A percentile compares a stretch with the other conserved stretches of the same genome.
These are phyloP conservation scores for Wickerhamomyces rabaulensis DNA, from an alignment of 805 yeast genomes.

Conservation along the genomic window DNA sequence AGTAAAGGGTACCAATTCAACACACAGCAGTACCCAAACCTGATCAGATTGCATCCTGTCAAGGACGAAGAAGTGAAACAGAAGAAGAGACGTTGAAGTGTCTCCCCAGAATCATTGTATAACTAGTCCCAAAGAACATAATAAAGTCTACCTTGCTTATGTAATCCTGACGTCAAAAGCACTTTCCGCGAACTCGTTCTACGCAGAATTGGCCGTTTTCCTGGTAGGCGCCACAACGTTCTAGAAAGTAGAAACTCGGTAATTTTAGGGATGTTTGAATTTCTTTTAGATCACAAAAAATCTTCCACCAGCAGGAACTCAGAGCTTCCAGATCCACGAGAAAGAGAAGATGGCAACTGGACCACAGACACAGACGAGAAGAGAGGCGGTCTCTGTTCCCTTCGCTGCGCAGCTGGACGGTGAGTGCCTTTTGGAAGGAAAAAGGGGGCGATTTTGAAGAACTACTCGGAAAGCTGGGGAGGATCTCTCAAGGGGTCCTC, in stretches of 20 bases:
- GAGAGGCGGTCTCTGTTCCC: constrained; percentile 8
- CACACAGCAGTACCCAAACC: constrained; percentile 67
- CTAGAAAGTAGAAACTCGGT: not conserved
- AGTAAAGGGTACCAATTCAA: constrained; percentile 81
- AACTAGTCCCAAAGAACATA: no score
- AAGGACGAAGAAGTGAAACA: constrained; percentile 80
- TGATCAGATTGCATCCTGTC: constrained; percentile 76
- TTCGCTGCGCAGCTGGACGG: constrained; percentile 16
- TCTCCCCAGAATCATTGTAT: no score
- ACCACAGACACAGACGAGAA: not conserved
- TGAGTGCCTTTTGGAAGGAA: constrained; percentile 3
- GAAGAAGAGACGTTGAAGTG: constrained; percentile 28
- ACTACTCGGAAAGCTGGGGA: no score
- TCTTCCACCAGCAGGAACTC: no score
- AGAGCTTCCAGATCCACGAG: no score
- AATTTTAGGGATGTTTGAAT: not conserved
- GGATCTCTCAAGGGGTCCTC: no score
- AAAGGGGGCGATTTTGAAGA: no score
- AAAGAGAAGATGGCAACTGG: not conserved
- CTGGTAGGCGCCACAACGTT: not conserved
- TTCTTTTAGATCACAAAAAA: not conserved
- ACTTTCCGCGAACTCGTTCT: no score
- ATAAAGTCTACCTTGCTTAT: not conserved
- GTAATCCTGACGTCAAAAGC: not conserved
- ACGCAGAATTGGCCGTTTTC: no score